phyloP scores from a whole-genome alignment of 768 basidiomycete species.

The Termitomyces sp. region DNA sequence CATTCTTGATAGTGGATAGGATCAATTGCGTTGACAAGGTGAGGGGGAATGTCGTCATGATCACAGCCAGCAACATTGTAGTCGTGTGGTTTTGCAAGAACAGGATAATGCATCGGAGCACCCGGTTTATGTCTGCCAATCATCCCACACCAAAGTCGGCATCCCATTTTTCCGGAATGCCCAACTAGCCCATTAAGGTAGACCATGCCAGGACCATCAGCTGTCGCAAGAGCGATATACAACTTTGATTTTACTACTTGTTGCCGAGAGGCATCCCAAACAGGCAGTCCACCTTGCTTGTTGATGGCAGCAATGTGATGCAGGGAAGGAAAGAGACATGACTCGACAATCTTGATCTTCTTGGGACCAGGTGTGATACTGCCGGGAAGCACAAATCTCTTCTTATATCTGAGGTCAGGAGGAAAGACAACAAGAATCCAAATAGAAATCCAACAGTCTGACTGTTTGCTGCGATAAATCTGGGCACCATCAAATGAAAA shows the following conservation, averaged over 20 bases:
- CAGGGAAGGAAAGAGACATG: conserved; percentile 20
- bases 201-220: too few species aligned
- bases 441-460: too few species aligned
- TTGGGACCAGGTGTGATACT: conserved; percentile 25
- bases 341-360: conserved; percentile 26
- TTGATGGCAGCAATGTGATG: conserved; percentile 22
- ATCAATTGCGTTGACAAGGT: conserved; percentile 2
- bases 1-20: not conserved
- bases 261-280: conserved; percentile 13
- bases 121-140: conserved; percentile 14
- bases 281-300: conserved; percentile 1
- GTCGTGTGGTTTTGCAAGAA: conserved; percentile 14
- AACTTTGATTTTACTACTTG: conserved; percentile 9
- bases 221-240: not conserved
- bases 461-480: too few species aligned
- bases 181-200: too few species aligned
- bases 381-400: too few species aligned
- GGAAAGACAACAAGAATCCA: too few species aligned
- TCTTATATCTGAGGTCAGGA: too few species aligned
- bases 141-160: conserved; percentile 18
- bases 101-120: conserved; percentile 18
- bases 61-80: conserved; percentile 16
- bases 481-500: too few species aligned
- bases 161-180: too few species aligned
- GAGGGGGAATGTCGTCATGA: conserved; percentile 14